These are phyloP conservation scores for Oryza longistaminata DNA, from an alignment of 176 grass and related monocot species.

Conservation along the genomic window DNA sequence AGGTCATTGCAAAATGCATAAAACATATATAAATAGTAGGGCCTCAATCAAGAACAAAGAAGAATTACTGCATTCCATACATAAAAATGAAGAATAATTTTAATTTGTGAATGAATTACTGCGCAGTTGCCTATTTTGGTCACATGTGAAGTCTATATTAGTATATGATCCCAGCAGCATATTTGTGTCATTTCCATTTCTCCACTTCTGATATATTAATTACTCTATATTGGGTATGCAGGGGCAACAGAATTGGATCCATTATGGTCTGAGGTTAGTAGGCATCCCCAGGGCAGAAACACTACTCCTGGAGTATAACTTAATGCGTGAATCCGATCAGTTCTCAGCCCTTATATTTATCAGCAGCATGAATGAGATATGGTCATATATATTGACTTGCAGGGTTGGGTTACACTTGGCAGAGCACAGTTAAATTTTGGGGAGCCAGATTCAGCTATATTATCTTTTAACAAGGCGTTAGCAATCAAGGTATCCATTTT, in stretches of 20 bases:
- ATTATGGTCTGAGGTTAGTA: conserved; percentile 75
- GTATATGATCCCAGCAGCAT: neutral
- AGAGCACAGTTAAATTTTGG: conserved; percentile 88
- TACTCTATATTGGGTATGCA: conserved; percentile 47
- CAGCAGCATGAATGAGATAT: conserved; percentile 23
- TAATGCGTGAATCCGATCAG: neutral
- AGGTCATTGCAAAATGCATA: neutral
- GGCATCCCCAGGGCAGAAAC: neutral
- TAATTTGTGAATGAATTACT: neutral
- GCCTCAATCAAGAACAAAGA: neutral
- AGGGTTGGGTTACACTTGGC: conserved; percentile 92
- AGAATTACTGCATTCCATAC: neutral
- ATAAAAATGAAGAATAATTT: neutral
- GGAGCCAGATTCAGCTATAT: conserved; percentile 80
- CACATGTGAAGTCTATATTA: neutral
- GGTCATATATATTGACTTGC: conserved; percentile 7
- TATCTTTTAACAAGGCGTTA: conserved; percentile 74
- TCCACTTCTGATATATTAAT: conserved; percentile 12
- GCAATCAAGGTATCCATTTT: conserved; percentile 49
- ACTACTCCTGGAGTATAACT: neutral
- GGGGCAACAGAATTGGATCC: conserved; percentile 82
- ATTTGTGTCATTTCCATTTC: neutral
- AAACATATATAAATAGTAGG: neutral
- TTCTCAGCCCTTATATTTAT: neutral
- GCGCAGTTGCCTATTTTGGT: neutral